Evolutionary conservation across 1,284 basidiomycete genomes (phyloP), one percentile per base, ranked within the genome.

Genomic region (Agroathelia rolfsii): DNA sequence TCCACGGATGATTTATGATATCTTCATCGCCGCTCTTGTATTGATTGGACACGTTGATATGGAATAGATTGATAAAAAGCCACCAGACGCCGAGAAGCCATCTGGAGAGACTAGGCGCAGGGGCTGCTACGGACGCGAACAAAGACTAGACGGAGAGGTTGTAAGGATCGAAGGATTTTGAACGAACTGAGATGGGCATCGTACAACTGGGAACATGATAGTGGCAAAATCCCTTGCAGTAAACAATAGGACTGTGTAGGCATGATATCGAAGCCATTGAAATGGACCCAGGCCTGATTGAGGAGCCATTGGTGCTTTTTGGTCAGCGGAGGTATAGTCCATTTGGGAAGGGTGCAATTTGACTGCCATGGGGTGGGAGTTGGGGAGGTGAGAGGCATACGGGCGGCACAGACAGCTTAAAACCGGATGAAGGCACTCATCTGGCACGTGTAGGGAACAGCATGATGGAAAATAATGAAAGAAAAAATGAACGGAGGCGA

Each of bases 61-160:
- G 59, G 5, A 69, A 47, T 7, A 64, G 40, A 32, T 64, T 57
- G 0, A 63, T 34, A 64, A 64, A 66, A n/a, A 56, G 53, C 65
- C 66, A 66, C 11, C 55, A 35, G 2, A 52, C 30, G n/a, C 37
- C 36, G 14, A 36, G 46, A 1, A 42, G 36, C 0, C 56, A 28
- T 2, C 38, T 39, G 3, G 26, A 15, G 4, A 36, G n/a, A 6
- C 38, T 48, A 3, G 43, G 28, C 2, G 49, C 12, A 0, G 58
- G 53, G 0, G 59, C 52, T 3, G 54, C 43, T 3, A 49, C 52
- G 25, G 29, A 40, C 1, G 58, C 55, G 15, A 59, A 57, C n/a
- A 50, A 32, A 4, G 52, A 53, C 61, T 65, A 32, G n/a, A 23
- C 16, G 30, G n/a, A 24, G 19, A 31, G 10, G 32, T 35, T n/a